Conservation (phyloP, 225 moss, liverwort and hornwort genomes). For the Pseudoscleropodium purum region DNA sequence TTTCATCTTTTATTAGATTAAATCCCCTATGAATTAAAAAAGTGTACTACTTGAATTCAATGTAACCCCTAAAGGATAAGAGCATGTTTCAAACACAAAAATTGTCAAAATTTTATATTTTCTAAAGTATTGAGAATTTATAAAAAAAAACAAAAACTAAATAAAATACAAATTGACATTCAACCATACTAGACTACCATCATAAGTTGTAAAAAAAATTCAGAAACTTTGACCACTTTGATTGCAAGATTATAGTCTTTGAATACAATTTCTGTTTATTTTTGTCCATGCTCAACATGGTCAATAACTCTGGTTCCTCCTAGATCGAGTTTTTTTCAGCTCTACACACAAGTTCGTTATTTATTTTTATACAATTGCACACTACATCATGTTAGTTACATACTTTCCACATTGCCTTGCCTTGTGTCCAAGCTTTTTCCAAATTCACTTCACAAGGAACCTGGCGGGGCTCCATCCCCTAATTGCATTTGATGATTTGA, state of each 20-base stretch:
- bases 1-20: neutral
- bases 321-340: fast-evolving
- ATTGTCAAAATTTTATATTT: neutral
- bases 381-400: neutral
- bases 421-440: neutral
- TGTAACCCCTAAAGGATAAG: neutral
- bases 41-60: neutral
- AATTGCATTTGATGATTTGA: neutral
- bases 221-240: too few relatives aligned
- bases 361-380: neutral
- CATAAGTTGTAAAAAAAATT: too few relatives aligned
- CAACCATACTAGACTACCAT: too few relatives aligned
- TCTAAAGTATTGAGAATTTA: neutral
- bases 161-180: too few relatives aligned
- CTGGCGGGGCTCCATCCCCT: too few relatives aligned
- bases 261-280: too few relatives aligned
- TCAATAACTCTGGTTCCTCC: neutral
- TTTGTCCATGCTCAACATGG: neutral
- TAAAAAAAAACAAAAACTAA: too few relatives aligned
- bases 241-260: too few relatives aligned
- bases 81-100: neutral
- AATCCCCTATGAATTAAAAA: neutral
- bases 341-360: neutral
- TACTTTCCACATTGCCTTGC: neutral
- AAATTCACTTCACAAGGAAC: neutral